Evolutionary conservation across 202 grass and related monocot species (phyloP), one percentile per base, ranked within the genome.

Genomic region (Panicum hallii): DNA sequence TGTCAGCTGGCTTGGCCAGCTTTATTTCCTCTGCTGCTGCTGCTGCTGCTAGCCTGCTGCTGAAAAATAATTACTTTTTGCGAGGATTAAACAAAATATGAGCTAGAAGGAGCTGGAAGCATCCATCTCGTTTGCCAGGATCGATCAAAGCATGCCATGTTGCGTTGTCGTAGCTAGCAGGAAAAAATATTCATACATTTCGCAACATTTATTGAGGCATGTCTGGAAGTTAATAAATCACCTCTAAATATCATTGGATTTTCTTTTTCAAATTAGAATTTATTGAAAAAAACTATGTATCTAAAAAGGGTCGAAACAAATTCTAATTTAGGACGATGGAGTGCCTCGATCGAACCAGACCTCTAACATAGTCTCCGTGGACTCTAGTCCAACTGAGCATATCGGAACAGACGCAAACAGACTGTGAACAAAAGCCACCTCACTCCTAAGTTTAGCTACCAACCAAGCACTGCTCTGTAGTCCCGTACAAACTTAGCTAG

Each of bases 91-190:
- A 88, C 55, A 85, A 85, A 63, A 57, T 22, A 43, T 11, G 63
- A 54, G 50, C 32, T 84, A 88, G 67, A 88, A 82, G 60, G 77
- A 14, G 48, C 84, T 20, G 36, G 70, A 81, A 64, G 80, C 26
- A 78, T 79, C 34, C 53, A 71, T 82, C 74, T 83, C 48, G 46
- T 83, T 57, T 74, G 80, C 79, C 55, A 88, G 73, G 67, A 74
- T 74, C 48, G 9, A 54, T 34, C 71, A 74, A 38, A 40, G 30
- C 71, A 74, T 38, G 16, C 48, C 71, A 55, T 87, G 46, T 77
- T 70, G 41, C 79, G 44, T 63, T 86, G 76, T 86, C 57, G 7
- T 6, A 74, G 17, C 26, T 11, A 74, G 17, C 26, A 19, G 7
- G 4, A 38, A 28, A 28, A 69, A 26, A 5, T 3, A 44, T 30